A percentile compares a stretch with the other conserved stretches of the same genome.
These are phyloP conservation scores for Syzygium malaccense DNA, from an alignment of 441 rosid genomes.

Conservation along the genomic window DNA sequence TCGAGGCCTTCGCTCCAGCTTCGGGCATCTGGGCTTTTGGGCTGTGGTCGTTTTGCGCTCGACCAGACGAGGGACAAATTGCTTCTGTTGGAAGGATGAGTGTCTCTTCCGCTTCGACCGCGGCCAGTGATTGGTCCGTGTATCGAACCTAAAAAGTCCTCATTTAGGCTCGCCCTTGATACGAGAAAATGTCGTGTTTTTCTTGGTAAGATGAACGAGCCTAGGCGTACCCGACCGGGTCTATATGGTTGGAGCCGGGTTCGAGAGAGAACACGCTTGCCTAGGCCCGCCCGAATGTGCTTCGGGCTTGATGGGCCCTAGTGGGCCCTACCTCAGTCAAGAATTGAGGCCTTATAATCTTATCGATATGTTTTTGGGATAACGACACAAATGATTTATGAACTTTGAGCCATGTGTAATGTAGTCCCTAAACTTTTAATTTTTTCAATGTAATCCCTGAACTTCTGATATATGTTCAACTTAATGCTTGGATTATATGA, in stretches of 20 bases:
- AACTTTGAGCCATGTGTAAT: too few relatives aligned
- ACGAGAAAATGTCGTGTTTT: neutral
- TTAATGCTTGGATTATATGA: too few relatives aligned
- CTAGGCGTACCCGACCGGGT: accelerated
- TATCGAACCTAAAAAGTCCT: neutral
- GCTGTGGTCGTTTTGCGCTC: neutral
- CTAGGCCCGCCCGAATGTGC: neutral
- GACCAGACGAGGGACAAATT: neutral
- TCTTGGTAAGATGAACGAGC: neutral
- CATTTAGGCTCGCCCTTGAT: neutral
- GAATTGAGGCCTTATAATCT: neutral
- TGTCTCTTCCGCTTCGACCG: neutral
- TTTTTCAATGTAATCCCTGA: too few relatives aligned
- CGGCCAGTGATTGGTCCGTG: neutral
- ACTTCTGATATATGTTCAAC: too few relatives aligned
- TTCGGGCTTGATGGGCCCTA: neutral
- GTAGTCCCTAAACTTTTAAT: too few relatives aligned
- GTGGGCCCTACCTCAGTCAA: neutral
- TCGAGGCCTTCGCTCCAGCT: neutral
- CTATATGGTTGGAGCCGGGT: neutral
- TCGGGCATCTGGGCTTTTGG: neutral
- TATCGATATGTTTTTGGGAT: neutral
- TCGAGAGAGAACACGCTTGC: accelerated
- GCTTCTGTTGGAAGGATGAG: too few relatives aligned
- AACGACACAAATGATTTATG: too few relatives aligned